phyloP scores from a whole-genome alignment of 2,329 filamentous ascomycete genomes.

The Beauveria rudraprayagi region DNA sequence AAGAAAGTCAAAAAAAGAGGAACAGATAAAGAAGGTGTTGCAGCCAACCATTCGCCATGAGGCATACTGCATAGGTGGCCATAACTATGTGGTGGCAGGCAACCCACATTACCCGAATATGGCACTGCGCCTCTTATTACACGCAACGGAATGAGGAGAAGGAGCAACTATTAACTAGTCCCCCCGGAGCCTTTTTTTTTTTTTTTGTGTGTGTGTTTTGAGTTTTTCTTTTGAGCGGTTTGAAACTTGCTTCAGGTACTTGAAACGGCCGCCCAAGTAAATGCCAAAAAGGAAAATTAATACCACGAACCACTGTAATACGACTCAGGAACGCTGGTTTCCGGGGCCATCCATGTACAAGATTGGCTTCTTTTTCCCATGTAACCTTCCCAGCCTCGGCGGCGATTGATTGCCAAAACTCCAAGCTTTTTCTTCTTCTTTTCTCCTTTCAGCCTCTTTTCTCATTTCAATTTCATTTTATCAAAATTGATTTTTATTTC shows the following conservation, averaged over 20 bases:
- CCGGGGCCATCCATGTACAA: too few species aligned
- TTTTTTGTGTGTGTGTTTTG: too few species aligned
- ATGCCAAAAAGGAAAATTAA: not conserved
- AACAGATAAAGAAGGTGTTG: not conserved
- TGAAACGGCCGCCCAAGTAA: not conserved
- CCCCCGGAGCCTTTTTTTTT: not conserved
- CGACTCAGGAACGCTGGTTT: too few species aligned
- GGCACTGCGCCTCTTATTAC: not conserved
- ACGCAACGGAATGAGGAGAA: not conserved
- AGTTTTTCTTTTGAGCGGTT: not conserved
- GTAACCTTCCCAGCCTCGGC: too few species aligned
- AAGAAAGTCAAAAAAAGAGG: not conserved
- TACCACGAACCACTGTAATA: too few species aligned
- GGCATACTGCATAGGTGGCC: not conserved
- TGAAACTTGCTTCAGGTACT: not conserved
- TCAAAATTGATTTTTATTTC: too few species aligned
- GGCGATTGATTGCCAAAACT: too few species aligned
- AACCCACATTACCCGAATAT: not conserved
- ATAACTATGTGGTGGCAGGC: not conserved
- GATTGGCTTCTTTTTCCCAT: too few species aligned
- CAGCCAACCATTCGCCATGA: too few species aligned
- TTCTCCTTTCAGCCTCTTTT: too few species aligned
- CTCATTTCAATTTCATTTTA: too few species aligned
- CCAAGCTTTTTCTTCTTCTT: too few species aligned
- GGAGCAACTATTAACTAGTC: not conserved